These are phyloP conservation scores for Volvox reticuliferus DNA, from an alignment of 139 green algal genomes.

Conservation along the genomic window DNA sequence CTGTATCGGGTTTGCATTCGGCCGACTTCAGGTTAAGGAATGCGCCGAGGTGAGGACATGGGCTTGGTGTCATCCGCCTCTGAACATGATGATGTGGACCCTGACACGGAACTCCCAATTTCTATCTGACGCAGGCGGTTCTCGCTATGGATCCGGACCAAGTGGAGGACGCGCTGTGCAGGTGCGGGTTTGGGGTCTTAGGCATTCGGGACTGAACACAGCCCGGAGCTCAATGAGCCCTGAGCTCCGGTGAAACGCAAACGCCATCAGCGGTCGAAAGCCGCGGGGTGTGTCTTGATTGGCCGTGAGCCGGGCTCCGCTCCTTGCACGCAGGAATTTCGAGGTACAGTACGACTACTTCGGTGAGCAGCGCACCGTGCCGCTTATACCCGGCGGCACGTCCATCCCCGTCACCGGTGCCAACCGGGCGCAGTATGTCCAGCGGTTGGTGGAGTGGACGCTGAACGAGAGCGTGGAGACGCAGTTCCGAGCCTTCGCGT, in stretches of 20 bases:
- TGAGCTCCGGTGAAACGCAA: too few species aligned
- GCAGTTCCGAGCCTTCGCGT: constrained; percentile 84
- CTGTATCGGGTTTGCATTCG: too few species aligned
- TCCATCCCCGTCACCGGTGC: constrained; percentile 77
- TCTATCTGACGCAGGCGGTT: constrained; percentile 60
- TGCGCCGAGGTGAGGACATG: too few species aligned
- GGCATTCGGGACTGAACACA: too few species aligned
- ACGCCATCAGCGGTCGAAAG: too few species aligned
- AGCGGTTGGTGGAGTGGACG: constrained; percentile 59
- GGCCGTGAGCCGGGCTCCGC: too few species aligned
- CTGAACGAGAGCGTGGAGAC: constrained; percentile 67
- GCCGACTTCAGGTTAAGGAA: too few species aligned
- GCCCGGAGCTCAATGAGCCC: too few species aligned
- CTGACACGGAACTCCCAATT: too few species aligned
- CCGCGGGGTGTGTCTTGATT: too few species aligned
- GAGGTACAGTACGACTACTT: constrained; percentile 76
- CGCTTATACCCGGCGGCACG: constrained; percentile 74
- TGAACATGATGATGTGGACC: too few species aligned
- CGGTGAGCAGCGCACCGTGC: constrained; percentile 59
- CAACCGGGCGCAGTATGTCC: constrained; percentile 66
- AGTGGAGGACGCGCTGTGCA: constrained; percentile 71
- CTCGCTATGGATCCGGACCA: constrained; percentile 75
- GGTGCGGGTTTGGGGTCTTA: constrained; percentile 11
- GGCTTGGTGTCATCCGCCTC: too few species aligned
- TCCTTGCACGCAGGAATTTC: constrained; percentile 52